Evolutionary conservation across 1,284 basidiomycete species (phyloP), one percentile per base, ranked within the genome.

Genomic region (Apiotrichum sp.): DNA sequence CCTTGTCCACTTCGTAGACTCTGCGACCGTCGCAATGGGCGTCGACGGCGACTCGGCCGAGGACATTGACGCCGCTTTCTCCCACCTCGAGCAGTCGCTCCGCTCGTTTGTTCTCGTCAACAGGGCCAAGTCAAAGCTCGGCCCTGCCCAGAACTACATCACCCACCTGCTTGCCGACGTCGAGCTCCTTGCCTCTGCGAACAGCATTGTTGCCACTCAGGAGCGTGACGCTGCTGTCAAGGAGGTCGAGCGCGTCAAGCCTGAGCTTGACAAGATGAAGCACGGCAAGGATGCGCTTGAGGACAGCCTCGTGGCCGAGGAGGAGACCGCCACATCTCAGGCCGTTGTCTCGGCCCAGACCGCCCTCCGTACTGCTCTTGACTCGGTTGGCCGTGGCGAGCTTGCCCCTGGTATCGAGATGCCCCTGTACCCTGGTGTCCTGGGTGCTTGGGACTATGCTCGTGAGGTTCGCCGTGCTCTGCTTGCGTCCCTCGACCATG

Each of bases 1-100:
- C 72, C 84, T 99, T 31, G 93, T 98, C 1, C 96, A 99, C 77
- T 99, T 98, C 76, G 96, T 99, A 67, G 95, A 98, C 73, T 93
- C 92, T 6, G 84, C 85, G 31, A 72, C 73, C 53, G 72, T 74
- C 32, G 75, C 75, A 0, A 53, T 71, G 14, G 66, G 69, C 2
- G 67, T 68, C 42, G 63, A 66, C 38, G 69, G 73, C 43, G 62
- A 64, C 41, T 68, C 71, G 43, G 70, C 72, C 41, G 62, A 65
- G 43, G 69, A 73, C 47, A 81, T 85, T 2, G 81, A 83, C 56
- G 85, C 83, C 61, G 82, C 84, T 0, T 98, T 98, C 71, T 85
- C 86, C 50, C 84, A 88, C 63, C 85, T 99, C 57, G 93, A 98
- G 75, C 85, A 87, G n/a, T 85, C 89, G 0, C 80, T 99, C 43